Conservation (phyloP, 2,329 filamentous ascomycete species). For the Paecilomyces sp. region DNA sequence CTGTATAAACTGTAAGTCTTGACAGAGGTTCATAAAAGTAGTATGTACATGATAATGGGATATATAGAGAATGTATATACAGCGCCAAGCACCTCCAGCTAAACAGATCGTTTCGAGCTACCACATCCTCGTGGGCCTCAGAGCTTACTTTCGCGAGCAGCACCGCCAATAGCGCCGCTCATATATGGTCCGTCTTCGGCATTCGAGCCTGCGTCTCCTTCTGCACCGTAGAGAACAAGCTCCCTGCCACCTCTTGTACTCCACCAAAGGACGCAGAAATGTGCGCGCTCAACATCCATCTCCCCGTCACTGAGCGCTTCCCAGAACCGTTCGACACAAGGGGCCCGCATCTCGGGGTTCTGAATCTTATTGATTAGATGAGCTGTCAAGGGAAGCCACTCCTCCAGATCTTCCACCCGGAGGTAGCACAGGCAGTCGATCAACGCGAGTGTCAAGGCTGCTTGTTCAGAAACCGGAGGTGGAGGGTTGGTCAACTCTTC, state of each 20-base stretch:
- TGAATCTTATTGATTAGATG: constrained; percentile 58
- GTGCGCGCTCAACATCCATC: constrained; percentile 79
- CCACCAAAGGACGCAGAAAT: constrained; percentile 82
- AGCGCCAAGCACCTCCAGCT: neutral
- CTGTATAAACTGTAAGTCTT: neutral
- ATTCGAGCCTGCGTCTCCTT: constrained; percentile 6
- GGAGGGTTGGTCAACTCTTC: constrained; percentile 24
- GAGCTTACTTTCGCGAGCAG: constrained; percentile 41
- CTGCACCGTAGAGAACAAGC: constrained; percentile 43
- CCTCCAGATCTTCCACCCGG: constrained; percentile 61
- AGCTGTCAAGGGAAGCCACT: constrained; percentile 71
- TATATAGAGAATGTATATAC: neutral
- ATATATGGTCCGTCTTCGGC: constrained; percentile 34
- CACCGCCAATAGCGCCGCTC: constrained; percentile 46
- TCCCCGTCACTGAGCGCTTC: constrained; percentile 72
- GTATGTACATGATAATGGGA: neutral
- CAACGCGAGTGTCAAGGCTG: constrained; percentile 66
- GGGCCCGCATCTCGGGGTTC: constrained; percentile 55
- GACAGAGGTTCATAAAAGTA: neutral
- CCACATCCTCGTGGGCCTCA: constrained; percentile 19
- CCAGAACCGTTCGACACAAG: constrained; percentile 67
- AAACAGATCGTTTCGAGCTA: neutral
- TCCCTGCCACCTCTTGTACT: constrained; percentile 57
- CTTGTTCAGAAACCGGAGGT: constrained; percentile 59
- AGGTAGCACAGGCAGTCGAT: constrained; percentile 73